Conservation (phyloP, 1,284 basidiomycete species). For the Chalciporus sp. region DNA sequence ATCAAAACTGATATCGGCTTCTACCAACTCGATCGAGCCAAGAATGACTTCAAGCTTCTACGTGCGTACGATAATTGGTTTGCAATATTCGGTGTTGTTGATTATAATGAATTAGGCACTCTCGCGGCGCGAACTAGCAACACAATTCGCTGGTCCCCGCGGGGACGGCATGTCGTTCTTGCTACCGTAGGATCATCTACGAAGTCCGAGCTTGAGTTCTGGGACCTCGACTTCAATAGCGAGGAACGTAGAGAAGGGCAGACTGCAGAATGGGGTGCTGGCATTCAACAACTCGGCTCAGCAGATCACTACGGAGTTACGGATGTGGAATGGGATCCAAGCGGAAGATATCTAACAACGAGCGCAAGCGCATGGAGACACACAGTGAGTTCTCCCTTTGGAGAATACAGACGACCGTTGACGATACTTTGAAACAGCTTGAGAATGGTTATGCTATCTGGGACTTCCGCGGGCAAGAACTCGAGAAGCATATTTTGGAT, state of each 20-base stretch:
- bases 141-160: constrained; percentile 96
- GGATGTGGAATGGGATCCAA: constrained; percentile 98
- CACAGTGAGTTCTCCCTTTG: constrained; percentile 54
- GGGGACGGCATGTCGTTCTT: constrained; percentile 93
- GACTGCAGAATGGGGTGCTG: constrained; percentile 77
- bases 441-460: constrained; percentile 97
- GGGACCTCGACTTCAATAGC: constrained; percentile 92
- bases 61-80: constrained; percentile 49
- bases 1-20: constrained; percentile 98
- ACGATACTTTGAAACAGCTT: constrained; percentile 53
- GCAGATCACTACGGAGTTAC: constrained; percentile 99
- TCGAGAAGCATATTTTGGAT: constrained; percentile 88
- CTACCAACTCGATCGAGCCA: constrained; percentile 91
- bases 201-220: constrained; percentile 99
- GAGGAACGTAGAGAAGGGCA: constrained; percentile 75
- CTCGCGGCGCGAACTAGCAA: constrained; percentile 90
- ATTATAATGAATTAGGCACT: constrained; percentile 51
- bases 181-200: constrained; percentile 93
- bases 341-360: constrained; percentile 91
- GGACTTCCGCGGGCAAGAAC: constrained; percentile 96
- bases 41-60: constrained; percentile 94
- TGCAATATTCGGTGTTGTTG: constrained; percentile 4
- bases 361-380: constrained; percentile 96
- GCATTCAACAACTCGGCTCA: constrained; percentile 84
- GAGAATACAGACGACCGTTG: constrained; percentile 7